A percentile compares a stretch with the other conserved stretches of the same genome.
These are phyloP conservation scores for Globisporangium acanthophoron DNA, from an alignment of 352 stramenopile genomes.

Conservation along the genomic window DNA sequence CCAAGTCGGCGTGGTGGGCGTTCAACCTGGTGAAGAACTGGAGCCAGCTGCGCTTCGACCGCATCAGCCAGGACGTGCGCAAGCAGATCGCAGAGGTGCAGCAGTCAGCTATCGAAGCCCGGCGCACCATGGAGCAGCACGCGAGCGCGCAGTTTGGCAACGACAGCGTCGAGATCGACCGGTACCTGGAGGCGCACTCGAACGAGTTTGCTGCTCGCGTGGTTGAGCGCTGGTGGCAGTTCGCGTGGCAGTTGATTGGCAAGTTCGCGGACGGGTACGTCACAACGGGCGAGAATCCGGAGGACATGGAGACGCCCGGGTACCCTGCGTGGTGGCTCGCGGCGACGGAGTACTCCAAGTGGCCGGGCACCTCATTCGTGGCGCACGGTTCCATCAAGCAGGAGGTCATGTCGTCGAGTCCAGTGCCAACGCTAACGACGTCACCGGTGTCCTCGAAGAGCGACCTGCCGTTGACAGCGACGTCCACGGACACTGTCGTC, in stretches of 20 bases:
- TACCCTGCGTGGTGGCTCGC: slow-evolving; percentile 48
- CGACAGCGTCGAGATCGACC: slow-evolving; percentile 11
- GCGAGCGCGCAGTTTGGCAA: slow-evolving; percentile 8
- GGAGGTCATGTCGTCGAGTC: slow-evolving; percentile 3
- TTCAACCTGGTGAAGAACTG: slow-evolving; percentile 78
- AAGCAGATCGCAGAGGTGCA: slow-evolving; percentile 27
- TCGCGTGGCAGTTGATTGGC: slow-evolving; percentile 40
- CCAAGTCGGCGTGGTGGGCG: slow-evolving; percentile 55
- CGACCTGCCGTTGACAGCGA: neutral
- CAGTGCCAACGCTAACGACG: slow-evolving; percentile 4
- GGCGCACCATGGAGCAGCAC: slow-evolving; percentile 22
- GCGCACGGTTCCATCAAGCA: slow-evolving; percentile 18
- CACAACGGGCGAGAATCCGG: slow-evolving; percentile 34
- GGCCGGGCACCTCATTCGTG: slow-evolving; percentile 35
- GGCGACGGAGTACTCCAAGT: slow-evolving; percentile 32
- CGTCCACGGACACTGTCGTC: too few relatives aligned
- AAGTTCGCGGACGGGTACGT: slow-evolving; percentile 63
- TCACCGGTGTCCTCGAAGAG: neutral
- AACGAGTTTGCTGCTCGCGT: slow-evolving; percentile 41
- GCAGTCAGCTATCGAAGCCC: slow-evolving; percentile 22
- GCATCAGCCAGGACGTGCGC: slow-evolving; percentile 40
- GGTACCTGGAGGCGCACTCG: slow-evolving; percentile 23
- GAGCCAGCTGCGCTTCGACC: slow-evolving; percentile 58
- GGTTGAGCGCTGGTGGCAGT: slow-evolving; percentile 43
- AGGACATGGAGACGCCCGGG: slow-evolving; percentile 35